Evolutionary conservation across 148 eudicot species (phyloP).

Genomic region (Amaranthus palmeri): DNA sequence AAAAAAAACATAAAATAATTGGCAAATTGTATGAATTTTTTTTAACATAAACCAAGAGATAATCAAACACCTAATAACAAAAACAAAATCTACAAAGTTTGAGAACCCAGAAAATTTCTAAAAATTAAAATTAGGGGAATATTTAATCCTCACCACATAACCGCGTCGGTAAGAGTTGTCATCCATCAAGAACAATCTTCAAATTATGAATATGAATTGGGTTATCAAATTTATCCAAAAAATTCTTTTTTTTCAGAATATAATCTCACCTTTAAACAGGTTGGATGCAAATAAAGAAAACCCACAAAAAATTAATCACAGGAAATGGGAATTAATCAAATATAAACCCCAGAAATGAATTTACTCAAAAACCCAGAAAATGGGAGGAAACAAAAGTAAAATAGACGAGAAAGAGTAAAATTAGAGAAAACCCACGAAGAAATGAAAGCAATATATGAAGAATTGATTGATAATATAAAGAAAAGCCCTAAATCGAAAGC

Average conservation of each 20-base stretch:
- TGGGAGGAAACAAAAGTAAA: not conserved
- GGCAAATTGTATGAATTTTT: not conserved
- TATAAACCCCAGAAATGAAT: slow-evolving; percentile 13
- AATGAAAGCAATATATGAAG: not conserved
- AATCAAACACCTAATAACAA: not conserved
- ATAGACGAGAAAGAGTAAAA: not conserved
- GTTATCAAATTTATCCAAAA: no score
- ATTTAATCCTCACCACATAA: slow-evolving; percentile 36
- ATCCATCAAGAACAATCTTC: slow-evolving; percentile 28
- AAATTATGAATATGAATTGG: not conserved
- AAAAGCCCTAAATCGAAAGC: slow-evolving; percentile 10
- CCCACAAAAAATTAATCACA: slow-evolving; percentile 23
- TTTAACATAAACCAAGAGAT: not conserved
- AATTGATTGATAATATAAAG: not conserved
- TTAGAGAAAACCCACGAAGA: slow-evolving; percentile 13
- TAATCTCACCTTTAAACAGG: slow-evolving; percentile 24
- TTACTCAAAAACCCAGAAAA: slow-evolving; percentile 22
- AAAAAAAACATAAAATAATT: not conserved
- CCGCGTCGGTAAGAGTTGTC: slow-evolving; percentile 34
- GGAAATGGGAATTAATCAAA: not conserved
- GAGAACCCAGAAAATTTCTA: not conserved
- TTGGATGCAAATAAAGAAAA: slow-evolving; percentile 19
- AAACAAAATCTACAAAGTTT: not conserved
- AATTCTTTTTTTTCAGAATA: no score
- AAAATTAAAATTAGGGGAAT: slow-evolving; percentile 1